Conservation (phyloP, 2,329 filamentous ascomycete species). For the Colletotrichum sidae region DNA sequence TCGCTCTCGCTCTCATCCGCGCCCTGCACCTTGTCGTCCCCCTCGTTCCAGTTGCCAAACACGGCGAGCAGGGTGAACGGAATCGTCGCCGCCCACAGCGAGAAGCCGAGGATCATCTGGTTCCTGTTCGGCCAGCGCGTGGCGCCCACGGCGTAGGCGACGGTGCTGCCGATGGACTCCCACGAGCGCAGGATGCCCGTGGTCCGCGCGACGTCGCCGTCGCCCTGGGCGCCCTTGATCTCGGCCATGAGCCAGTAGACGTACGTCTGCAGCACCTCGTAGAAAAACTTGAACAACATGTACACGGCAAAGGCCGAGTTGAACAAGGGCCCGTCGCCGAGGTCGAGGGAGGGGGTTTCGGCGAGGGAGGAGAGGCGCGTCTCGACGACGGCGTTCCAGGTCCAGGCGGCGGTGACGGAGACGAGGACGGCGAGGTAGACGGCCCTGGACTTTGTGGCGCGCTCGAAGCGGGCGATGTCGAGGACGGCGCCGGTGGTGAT, state of each 20-base stretch:
- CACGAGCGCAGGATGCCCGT: constrained; percentile 29
- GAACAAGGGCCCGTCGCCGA: constrained; percentile 27
- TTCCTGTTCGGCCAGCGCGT: constrained; percentile 33
- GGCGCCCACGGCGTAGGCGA: constrained; percentile 25
- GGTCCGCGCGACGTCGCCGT: constrained; percentile 28
- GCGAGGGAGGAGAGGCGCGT: constrained; percentile 21
- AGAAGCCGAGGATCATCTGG: constrained; percentile 27
- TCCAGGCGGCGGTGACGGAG: constrained; percentile 24
- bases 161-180: constrained; percentile 29
- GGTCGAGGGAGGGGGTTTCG: constrained; percentile 23
- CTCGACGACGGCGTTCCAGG: constrained; percentile 31
- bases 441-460: constrained; percentile 24
- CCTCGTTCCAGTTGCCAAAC: constrained; percentile 28
- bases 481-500: constrained; percentile 20
- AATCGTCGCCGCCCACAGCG: constrained; percentile 23
- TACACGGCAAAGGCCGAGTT: constrained; percentile 29
- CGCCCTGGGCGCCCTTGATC: constrained; percentile 30
- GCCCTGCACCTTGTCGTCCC: not conserved
- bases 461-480: constrained; percentile 18
- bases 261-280: constrained; percentile 32
- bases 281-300: constrained; percentile 36
- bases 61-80: constrained; percentile 31
- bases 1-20: constrained; percentile 24
- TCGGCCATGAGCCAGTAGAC: constrained; percentile 35
- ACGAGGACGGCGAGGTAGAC: constrained; percentile 25